Percentiles rank a stretch among this genome's conserved stretches.
Conservation (phyloP, 2,329 filamentous ascomycete species). For the Elsinoe ampelina region DNA sequence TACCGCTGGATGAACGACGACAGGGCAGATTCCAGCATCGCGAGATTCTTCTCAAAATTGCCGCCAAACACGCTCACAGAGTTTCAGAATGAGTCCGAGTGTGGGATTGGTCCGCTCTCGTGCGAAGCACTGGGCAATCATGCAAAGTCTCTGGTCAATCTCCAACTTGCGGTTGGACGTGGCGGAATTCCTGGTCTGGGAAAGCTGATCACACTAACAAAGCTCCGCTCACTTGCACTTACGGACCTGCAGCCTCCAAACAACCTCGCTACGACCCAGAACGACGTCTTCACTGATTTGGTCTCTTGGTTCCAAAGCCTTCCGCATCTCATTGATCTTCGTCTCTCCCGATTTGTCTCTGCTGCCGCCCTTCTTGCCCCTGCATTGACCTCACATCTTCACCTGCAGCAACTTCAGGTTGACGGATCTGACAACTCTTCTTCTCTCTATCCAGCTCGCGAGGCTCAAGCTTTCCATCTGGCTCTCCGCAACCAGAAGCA, state of each 20-base stretch:
- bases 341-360: conserved; percentile 42
- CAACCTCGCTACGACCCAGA: conserved; percentile 43
- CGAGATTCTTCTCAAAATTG: conserved; percentile 49
- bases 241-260: conserved; percentile 36
- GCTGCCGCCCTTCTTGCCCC: conserved; percentile 45
- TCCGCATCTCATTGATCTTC: conserved; percentile 40
- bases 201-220: conserved; percentile 40
- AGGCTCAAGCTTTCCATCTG: conserved; percentile 44
- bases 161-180: conserved; percentile 43
- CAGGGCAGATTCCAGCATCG: conserved; percentile 50
- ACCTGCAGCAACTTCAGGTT: conserved; percentile 41
- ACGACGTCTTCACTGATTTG: conserved; percentile 44
- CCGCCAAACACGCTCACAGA: conserved; percentile 47
- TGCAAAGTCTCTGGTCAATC: conserved; percentile 44
- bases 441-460: conserved; percentile 36
- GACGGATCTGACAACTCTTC: conserved; percentile 20
- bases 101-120: conserved; percentile 45
- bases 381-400: conserved; percentile 39
- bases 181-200: conserved; percentile 42
- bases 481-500: conserved; percentile 43
- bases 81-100: conserved; percentile 50
- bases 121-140: conserved; percentile 47
- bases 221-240: conserved; percentile 42
- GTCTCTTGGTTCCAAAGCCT: conserved; percentile 49
- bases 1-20: conserved; percentile 37